phyloP scores from a whole-genome alignment of 371 early-diverging fungal genomes.

The Mucor saturninus region DNA sequence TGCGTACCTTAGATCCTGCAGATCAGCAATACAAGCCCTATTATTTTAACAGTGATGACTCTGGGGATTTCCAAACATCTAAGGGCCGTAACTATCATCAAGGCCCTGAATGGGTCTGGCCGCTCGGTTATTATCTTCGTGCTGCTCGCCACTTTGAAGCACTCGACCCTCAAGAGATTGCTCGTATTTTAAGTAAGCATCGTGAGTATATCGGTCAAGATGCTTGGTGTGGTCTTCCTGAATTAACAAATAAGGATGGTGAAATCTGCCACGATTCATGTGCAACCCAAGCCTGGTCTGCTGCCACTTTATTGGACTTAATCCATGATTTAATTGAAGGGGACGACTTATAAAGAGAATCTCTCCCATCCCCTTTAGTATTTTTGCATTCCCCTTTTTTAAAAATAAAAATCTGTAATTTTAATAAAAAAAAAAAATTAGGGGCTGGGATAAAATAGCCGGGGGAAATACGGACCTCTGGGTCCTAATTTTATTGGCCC shows the following conservation, averaged over 20 bases:
- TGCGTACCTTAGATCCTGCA: slow-evolving; percentile 91
- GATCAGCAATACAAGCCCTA: slow-evolving; percentile 90
- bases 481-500: too few species aligned
- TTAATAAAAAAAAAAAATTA: not conserved
- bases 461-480: too few species aligned
- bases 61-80: slow-evolving; percentile 79
- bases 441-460: too few species aligned
- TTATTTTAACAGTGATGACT: slow-evolving; percentile 92
- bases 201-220: slow-evolving; percentile 71
- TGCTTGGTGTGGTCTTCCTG: slow-evolving; percentile 91
- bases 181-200: slow-evolving; percentile 73
- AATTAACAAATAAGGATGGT: slow-evolving; percentile 92
- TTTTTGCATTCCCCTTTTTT: not conserved
- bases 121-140: slow-evolving; percentile 84
- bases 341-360: not conserved
- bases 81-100: slow-evolving; percentile 98
- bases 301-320: slow-evolving; percentile 76
- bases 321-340: slow-evolving; percentile 42
- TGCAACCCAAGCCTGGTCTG: slow-evolving; percentile 95
- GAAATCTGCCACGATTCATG: slow-evolving; percentile 83
- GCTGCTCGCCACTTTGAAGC: slow-evolving; percentile 79
- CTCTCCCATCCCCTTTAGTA: not conserved
- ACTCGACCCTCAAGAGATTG: slow-evolving; percentile 49
- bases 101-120: slow-evolving; percentile 98
- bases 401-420: not conserved